Evolutionary conservation across 495 filamentous ascomycete genomes (phyloP).

Genomic region (Hypoxylon lienhwacheense): DNA sequence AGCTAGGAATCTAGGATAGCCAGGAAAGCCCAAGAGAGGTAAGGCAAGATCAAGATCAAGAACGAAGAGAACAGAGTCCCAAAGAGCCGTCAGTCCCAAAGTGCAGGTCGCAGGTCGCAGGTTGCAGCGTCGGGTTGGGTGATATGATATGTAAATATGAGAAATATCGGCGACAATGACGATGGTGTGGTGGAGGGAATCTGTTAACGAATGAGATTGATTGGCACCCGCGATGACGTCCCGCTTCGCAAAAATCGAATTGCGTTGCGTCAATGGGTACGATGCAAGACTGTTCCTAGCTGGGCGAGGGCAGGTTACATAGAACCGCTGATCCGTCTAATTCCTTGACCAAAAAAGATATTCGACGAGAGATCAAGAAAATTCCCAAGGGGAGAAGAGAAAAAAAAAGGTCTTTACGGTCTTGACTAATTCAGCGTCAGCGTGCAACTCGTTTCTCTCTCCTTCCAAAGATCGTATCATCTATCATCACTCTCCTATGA

Average conservation of each 20-base stretch:
- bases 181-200: constrained; percentile 26
- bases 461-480: constrained; percentile 21
- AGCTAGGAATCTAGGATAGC: too few relatives aligned
- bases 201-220: constrained; percentile 21
- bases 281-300: constrained; percentile 19
- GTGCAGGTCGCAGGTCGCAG: too few relatives aligned
- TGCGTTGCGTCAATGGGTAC: constrained; percentile 34
- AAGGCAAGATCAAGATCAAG: not conserved
- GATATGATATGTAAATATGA: constrained; percentile 6
- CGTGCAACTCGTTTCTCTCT: not conserved
- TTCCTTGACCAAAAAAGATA: constrained; percentile 13
- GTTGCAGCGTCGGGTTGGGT: constrained; percentile 9
- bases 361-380: constrained; percentile 4
- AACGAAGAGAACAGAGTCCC: not conserved
- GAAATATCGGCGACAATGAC: constrained; percentile 30
- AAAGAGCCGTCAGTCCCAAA: too few relatives aligned
- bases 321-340: constrained; percentile 23
- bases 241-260: constrained; percentile 28
- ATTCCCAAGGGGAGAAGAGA: constrained; percentile 4
- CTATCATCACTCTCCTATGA: too few relatives aligned
- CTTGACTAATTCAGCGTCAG: constrained; percentile 2
- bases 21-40: not conserved
- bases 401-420: not conserved
- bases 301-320: constrained; percentile 20
- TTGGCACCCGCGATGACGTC: constrained; percentile 27